A percentile compares a stretch with the other conserved stretches of the same genome.
phyloP scores from a whole-genome alignment of 2,329 filamentous ascomycete genomes.

The Didymella segeticola region DNA sequence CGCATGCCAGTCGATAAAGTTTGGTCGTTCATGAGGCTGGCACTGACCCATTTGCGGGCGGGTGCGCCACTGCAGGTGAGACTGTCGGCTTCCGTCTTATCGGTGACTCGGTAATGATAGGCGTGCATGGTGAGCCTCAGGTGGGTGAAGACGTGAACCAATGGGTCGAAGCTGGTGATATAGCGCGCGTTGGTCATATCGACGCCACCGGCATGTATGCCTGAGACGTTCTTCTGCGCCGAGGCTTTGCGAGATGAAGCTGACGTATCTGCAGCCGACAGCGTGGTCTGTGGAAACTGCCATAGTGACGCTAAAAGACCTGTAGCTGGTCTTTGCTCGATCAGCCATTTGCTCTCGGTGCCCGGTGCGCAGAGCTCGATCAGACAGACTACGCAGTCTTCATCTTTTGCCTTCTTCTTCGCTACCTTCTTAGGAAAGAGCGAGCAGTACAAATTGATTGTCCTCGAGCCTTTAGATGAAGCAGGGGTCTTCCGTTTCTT shows the following conservation, averaged over 20 bases:
- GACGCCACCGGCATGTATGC: constrained; percentile 21
- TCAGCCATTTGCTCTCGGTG: constrained; percentile 39
- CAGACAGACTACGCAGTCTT: constrained; percentile 44
- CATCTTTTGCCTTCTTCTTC: constrained; percentile 45
- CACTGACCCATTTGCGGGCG: constrained; percentile 42
- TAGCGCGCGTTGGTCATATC: constrained; percentile 26
- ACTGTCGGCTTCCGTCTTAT: constrained; percentile 13
- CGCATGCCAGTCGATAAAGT: constrained; percentile 49
- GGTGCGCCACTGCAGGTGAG: constrained; percentile 23
- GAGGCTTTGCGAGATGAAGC: constrained; percentile 30
- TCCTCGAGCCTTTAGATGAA: constrained; percentile 15
- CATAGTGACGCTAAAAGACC: constrained; percentile 39
- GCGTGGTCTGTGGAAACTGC: constrained; percentile 43
- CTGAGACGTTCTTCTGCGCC: constrained; percentile 30
- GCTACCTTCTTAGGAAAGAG: constrained; percentile 45
- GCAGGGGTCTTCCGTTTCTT: constrained; percentile 37
- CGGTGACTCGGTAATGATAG: constrained; percentile 29
- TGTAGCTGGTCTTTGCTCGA: constrained; percentile 45
- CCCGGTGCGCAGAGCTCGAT: constrained; percentile 25
- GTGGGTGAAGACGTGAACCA: constrained; percentile 47
- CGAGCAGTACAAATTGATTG: constrained; percentile 37
- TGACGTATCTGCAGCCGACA: constrained; percentile 25
- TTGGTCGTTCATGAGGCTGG: constrained; percentile 37
- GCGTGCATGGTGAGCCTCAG: constrained; percentile 46
- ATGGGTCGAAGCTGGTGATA: constrained; percentile 32